A percentile compares a stretch with the other conserved stretches of the same genome.
These are phyloP conservation scores for Pseudocercospora fuligena DNA, from an alignment of 2,329 filamentous ascomycete genomes.

Conservation along the genomic window DNA sequence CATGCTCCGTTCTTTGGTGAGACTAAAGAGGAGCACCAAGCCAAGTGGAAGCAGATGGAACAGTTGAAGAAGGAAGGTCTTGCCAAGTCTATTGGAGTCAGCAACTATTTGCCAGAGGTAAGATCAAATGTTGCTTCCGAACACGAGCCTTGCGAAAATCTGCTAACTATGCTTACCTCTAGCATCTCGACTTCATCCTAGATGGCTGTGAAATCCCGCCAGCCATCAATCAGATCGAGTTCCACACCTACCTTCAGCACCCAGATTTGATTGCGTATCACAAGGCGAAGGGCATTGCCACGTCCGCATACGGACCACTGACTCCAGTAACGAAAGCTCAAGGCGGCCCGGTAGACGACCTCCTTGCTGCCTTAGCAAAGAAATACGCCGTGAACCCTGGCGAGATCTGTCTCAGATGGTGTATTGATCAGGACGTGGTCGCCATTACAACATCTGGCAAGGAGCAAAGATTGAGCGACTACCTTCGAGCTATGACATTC, in stretches of 20 bases:
- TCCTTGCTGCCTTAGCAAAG: conserved; percentile 58
- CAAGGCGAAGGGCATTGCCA: conserved; percentile 55
- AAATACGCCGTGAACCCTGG: conserved; percentile 65
- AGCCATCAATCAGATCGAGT: conserved; percentile 71
- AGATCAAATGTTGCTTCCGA: not conserved
- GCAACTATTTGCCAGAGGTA: conserved; percentile 58
- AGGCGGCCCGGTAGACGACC: conserved; percentile 60
- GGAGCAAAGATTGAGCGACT: conserved; percentile 63
- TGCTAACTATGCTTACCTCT: not conserved
- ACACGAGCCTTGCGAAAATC: not conserved
- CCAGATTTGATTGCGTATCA: conserved; percentile 60
- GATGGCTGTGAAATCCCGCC: conserved; percentile 61
- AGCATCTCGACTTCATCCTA: conserved; percentile 60
- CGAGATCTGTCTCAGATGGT: conserved; percentile 65
- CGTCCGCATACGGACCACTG: conserved; percentile 53
- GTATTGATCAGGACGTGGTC: conserved; percentile 64
- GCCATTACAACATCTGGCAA: conserved; percentile 65
- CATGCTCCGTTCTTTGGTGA: conserved; percentile 65
- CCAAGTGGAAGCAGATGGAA: conserved; percentile 66
- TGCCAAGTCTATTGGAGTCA: conserved; percentile 65
- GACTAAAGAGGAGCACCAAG: conserved; percentile 59
- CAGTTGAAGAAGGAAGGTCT: conserved; percentile 61
- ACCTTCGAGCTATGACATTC: conserved; percentile 61
- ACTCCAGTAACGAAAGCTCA: conserved; percentile 59
- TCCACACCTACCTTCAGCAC: conserved; percentile 71